A percentile compares a stretch with the other conserved stretches of the same genome.
Evolutionary conservation across 1,139 yeast genomes (phyloP).

Genomic region (Saccharomyces uvarum): DNA sequence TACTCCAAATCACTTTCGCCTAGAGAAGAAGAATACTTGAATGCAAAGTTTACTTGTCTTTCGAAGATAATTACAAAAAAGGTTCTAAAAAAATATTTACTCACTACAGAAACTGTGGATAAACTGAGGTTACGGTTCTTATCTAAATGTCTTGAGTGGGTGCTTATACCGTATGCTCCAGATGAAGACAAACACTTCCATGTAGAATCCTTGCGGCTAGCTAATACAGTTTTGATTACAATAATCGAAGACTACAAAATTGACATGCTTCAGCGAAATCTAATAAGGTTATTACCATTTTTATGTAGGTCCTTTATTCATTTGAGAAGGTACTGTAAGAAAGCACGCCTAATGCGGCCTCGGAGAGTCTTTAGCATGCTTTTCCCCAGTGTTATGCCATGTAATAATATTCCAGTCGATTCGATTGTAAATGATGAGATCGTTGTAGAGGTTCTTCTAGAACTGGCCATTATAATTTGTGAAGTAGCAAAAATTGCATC

Average conservation of each 20-base stretch:
- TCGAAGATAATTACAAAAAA: conserved; percentile 16
- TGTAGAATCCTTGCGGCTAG: conserved; percentile 38
- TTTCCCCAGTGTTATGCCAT: conserved; percentile 66
- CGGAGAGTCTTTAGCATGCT: conserved; percentile 58
- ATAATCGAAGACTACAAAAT: conserved; percentile 17
- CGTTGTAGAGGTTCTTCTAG: conserved; percentile 67
- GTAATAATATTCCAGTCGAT: conserved; percentile 59
- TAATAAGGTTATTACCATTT: conserved; percentile 46
- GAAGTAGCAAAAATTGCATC: conserved; percentile 50
- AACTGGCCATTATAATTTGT: conserved; percentile 53
- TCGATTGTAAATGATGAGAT: conserved; percentile 65
- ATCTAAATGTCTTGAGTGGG: conserved; percentile 44
- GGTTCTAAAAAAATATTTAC: conserved; percentile 11
- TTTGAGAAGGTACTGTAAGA: conserved; percentile 48
- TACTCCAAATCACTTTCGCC: conserved; percentile 6
- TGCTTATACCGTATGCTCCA: conserved; percentile 50
- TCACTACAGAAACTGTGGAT: conserved; percentile 8
- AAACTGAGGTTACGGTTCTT: conserved; percentile 15
- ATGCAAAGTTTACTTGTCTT: conserved; percentile 18
- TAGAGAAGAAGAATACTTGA: conserved; percentile 18
- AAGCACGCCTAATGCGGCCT: conserved; percentile 45
- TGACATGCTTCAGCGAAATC: conserved; percentile 38
- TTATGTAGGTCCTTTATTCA: conserved; percentile 45
- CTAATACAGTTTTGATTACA: conserved; percentile 46
- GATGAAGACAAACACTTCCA: conserved; percentile 43